A percentile compares a stretch with the other conserved stretches of the same genome.
Conservation (phyloP, 257 asterid genomes). For the Craterostigma plantagineum region DNA sequence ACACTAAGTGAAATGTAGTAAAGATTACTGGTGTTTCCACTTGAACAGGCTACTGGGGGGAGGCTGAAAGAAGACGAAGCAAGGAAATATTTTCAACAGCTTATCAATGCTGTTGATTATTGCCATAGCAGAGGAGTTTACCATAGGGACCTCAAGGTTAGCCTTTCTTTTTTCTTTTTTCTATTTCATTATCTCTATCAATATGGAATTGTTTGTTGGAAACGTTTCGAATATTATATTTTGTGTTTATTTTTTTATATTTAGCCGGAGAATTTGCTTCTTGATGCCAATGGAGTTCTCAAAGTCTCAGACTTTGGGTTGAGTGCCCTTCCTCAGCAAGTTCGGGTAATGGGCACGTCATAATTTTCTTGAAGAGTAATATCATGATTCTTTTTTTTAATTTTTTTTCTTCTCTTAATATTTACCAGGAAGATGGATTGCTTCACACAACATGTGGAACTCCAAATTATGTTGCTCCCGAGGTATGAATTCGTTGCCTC, state of each 20-base stretch:
- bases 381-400: not conserved
- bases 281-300: slow-evolving; percentile 36
- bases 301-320: slow-evolving; percentile 64
- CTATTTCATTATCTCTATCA: not conserved
- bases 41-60: slow-evolving; percentile 11
- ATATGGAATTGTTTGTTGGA: not conserved
- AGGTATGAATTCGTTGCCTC: not conserved
- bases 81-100: slow-evolving; percentile 58
- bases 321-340: slow-evolving; percentile 70
- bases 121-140: slow-evolving; percentile 66
- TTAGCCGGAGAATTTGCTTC: slow-evolving; percentile 49
- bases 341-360: slow-evolving; percentile 25
- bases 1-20: not conserved
- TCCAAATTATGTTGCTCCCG: slow-evolving; percentile 5
- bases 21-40: slow-evolving; percentile 8
- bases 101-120: slow-evolving; percentile 48
- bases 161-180: not conserved
- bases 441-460: slow-evolving; percentile 1
- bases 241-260: not conserved
- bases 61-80: slow-evolving; percentile 60
- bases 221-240: not conserved
- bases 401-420: slow-evolving; percentile 3
- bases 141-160: slow-evolving; percentile 57
- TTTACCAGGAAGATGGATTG: slow-evolving; percentile 5
- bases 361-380: not conserved